Evolutionary conservation across 805 yeast species (phyloP).

Genomic region (Wickerhamiella australiensis): DNA sequence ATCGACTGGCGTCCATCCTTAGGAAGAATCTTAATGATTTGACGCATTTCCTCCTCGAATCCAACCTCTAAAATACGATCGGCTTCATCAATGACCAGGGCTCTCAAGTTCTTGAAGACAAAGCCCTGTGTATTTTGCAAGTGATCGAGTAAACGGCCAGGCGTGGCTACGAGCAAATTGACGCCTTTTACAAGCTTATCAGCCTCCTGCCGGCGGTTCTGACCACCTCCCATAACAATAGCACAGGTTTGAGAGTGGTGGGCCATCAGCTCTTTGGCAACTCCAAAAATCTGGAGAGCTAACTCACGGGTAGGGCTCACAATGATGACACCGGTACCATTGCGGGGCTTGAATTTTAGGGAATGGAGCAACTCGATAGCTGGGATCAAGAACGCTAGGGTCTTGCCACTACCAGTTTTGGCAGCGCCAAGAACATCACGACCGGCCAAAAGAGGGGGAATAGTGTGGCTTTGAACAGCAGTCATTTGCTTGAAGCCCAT

Average conservation of each 20-base stretch:
- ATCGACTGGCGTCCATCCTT: constrained; percentile 87
- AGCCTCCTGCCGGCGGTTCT: constrained; percentile 84
- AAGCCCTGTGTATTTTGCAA: constrained; percentile 90
- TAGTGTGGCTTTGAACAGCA: constrained; percentile 86
- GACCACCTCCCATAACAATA: constrained; percentile 96
- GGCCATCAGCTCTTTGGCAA: constrained; percentile 87
- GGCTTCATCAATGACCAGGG: constrained; percentile 93
- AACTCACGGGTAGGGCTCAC: constrained; percentile 96
- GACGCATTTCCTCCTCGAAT: constrained; percentile 97
- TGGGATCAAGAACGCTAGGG: constrained; percentile 88
- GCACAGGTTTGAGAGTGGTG: constrained; percentile 89
- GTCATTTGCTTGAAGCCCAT: constrained; percentile 95
- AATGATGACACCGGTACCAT: constrained; percentile 93
- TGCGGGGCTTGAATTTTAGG: constrained; percentile 89
- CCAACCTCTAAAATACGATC: constrained; percentile 96
- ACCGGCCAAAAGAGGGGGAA: constrained; percentile 93
- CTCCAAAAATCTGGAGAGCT: constrained; percentile 95
- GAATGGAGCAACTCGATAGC: constrained; percentile 88
- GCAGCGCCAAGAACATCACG: constrained; percentile 99
- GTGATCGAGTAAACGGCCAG: constrained; percentile 94
- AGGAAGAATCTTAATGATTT: constrained; percentile 86
- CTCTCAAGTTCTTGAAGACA: constrained; percentile 86
- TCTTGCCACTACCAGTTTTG: constrained; percentile 97
- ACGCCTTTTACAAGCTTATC: constrained; percentile 91
- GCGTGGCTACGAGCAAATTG: constrained; percentile 87